A percentile compares a stretch with the other conserved stretches of the same genome.
These are phyloP conservation scores for Penicillium sp. DNA, from an alignment of 2,329 filamentous ascomycete species.

Conservation along the genomic window DNA sequence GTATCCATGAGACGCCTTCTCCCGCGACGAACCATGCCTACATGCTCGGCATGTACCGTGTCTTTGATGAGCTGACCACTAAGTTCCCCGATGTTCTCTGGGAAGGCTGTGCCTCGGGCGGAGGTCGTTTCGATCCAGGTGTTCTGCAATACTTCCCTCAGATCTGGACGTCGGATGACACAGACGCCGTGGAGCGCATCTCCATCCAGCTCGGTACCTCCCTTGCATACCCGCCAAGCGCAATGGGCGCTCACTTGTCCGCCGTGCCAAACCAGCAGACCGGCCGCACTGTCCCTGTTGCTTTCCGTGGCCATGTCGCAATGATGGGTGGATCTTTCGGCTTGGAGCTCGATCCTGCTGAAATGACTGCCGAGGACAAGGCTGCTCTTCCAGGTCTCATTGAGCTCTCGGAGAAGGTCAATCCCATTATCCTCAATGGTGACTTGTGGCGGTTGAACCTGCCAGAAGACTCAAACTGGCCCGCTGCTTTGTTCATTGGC, in stretches of 20 bases:
- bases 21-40: constrained; percentile 60
- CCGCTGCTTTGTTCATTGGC: constrained; percentile 62
- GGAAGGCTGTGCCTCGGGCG: constrained; percentile 68
- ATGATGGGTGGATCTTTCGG: constrained; percentile 71
- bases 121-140: constrained; percentile 65
- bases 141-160: constrained; percentile 67
- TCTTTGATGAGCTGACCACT: constrained; percentile 62
- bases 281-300: constrained; percentile 56
- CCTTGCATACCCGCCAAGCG: constrained; percentile 61
- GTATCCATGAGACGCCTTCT: constrained; percentile 60
- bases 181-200: constrained; percentile 63
- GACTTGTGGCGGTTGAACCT: constrained; percentile 62
- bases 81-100: constrained; percentile 64
- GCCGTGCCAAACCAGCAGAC: constrained; percentile 63
- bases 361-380: constrained; percentile 55
- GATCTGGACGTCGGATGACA: constrained; percentile 67
- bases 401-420: constrained; percentile 56
- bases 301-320: constrained; percentile 66
- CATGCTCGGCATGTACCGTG: constrained; percentile 65
- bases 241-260: constrained; percentile 68
- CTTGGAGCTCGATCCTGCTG: constrained; percentile 61
- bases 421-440: constrained; percentile 61
- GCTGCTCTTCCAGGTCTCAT: constrained; percentile 58
- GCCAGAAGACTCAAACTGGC: constrained; percentile 63
- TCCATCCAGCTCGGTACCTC: constrained; percentile 66